Base-by-base conservation (phyloP, 2,329 filamentous ascomycete genomes). In the Byssothecium circinans region DNA sequence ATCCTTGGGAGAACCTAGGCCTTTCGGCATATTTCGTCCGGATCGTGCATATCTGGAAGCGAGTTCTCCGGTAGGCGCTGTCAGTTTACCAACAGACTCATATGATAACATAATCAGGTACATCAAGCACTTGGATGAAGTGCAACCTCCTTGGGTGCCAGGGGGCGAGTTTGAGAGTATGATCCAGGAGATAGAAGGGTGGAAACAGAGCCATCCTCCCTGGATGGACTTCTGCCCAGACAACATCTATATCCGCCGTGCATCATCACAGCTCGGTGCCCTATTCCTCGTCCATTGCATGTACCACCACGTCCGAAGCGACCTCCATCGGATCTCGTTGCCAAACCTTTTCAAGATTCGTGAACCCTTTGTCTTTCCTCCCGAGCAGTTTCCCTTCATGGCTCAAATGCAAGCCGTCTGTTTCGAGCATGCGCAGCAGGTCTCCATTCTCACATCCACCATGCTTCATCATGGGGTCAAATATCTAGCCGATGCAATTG, bases 241-340 rank as follows among this genome's bases (percentile, higher is more conserved):
- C 29, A 67, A 67, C 49, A 66, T 67, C 39, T 67, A 67, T 47
- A 67, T 67, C 32, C 57, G 64, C 27, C 58, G 60, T n/a, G 64
- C 65, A 41, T 63, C 64, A 1, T 63, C 65, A 14, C 64, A 67
- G 33, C 57, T 67, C 15, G 63, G 64, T 22, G 60, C 60, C n/a
- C 52, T 67, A 0, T 59, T 67, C 15, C 58, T 67, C 18, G 60
- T 66, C 8, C 64, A 67, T 30, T 66, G 62, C 61, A 66, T 67
- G 62, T 67, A 67, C 32, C 63, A 67, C 30, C 64, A 67, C 35
- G 64, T 66, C 2, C 51, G 65, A 43, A 65, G 62, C 41, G 64
- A 67, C 29, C 56, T 67, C 4, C 62, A 67, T 41, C 58, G 64
- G 8, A 66, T 67, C 15, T 54, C 64, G 7, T 52, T 67, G 1